Conservation (phyloP, 2,329 filamentous ascomycete species). For the Rhinocladiella similis region DNA sequence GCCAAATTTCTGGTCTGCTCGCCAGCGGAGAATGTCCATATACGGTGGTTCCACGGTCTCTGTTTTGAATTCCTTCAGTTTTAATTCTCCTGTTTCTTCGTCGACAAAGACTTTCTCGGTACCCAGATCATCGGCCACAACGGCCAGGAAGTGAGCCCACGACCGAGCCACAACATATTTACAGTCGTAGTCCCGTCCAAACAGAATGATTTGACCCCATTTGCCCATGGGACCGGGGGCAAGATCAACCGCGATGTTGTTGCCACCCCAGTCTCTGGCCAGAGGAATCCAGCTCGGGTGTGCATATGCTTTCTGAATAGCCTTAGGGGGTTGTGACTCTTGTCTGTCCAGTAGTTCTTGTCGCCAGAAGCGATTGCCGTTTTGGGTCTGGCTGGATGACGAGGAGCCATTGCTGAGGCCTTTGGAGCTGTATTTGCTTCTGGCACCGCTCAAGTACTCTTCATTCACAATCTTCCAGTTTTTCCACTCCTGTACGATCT, state of each 20-base stretch:
- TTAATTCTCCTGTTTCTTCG: slow-evolving; percentile 87
- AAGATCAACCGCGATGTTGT: slow-evolving; percentile 91
- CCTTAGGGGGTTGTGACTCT: slow-evolving; percentile 80
- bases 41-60: slow-evolving; percentile 88
- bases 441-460: slow-evolving; percentile 69
- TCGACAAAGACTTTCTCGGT: slow-evolving; percentile 91
- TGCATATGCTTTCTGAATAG: slow-evolving; percentile 88
- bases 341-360: slow-evolving; percentile 82
- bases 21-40: slow-evolving; percentile 92
- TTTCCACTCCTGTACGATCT: slow-evolving; percentile 96
- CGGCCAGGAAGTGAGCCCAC: slow-evolving; percentile 83
- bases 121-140: slow-evolving; percentile 84
- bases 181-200: slow-evolving; percentile 95
- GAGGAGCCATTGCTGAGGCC: slow-evolving; percentile 67
- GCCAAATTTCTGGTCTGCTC: slow-evolving; percentile 92
- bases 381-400: slow-evolving; percentile 56
- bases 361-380: slow-evolving; percentile 64
- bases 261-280: slow-evolving; percentile 96
- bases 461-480: slow-evolving; percentile 95
- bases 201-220: slow-evolving; percentile 96
- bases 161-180: slow-evolving; percentile 96
- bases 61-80: slow-evolving; percentile 86
- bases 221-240: slow-evolving; percentile 84
- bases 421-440: slow-evolving; percentile 65
- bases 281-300: slow-evolving; percentile 95